Evolutionary conservation across 345 rosid genomes (phyloP).

Genomic region (Acer saccharum): DNA sequence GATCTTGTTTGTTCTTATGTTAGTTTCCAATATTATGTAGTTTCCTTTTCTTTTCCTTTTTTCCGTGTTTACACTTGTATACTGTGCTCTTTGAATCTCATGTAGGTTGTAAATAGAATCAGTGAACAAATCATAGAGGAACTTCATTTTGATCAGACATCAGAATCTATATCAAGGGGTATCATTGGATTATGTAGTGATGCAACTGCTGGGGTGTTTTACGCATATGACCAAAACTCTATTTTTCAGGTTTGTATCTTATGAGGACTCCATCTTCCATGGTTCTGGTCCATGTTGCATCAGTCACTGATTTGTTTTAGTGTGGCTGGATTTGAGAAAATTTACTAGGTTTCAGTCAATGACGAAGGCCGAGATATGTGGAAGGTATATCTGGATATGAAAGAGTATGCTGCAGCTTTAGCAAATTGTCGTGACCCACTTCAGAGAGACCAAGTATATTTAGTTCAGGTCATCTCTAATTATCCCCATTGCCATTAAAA

Average conservation of each 20-base stretch:
- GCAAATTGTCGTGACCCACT: constrained; percentile 87
- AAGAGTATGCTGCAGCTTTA: constrained; percentile 92
- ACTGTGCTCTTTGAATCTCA: constrained; percentile 24
- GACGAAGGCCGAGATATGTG: constrained; percentile 99
- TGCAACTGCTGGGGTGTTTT: constrained; percentile 95
- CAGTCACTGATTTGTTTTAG: constrained; percentile 6
- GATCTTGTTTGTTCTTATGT: constrained; percentile 1
- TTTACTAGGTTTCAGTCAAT: constrained; percentile 78
- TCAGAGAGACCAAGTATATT: constrained; percentile 96
- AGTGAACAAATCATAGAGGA: constrained; percentile 98
- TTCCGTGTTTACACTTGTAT: constrained; percentile 16
- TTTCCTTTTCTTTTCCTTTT: neutral
- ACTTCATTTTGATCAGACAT: constrained; percentile 88
- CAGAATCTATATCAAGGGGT: constrained; percentile 85
- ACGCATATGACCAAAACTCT: constrained; percentile 96
- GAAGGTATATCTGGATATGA: constrained; percentile 97
- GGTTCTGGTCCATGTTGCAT: constrained; percentile 16
- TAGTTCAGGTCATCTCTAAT: constrained; percentile 72
- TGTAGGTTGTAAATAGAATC: constrained; percentile 93
- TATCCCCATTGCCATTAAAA: constrained; percentile 1
- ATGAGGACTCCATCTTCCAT: constrained; percentile 22
- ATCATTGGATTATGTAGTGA: constrained; percentile 95
- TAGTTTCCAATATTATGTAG: neutral
- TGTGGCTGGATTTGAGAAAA: constrained; percentile 20
- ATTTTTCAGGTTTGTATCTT: constrained; percentile 73